Percentiles rank a stretch among this genome's conserved stretches.
Evolutionary conservation across 140 eudicot species (phyloP).

Genomic region (Stevia rebaudiana): DNA sequence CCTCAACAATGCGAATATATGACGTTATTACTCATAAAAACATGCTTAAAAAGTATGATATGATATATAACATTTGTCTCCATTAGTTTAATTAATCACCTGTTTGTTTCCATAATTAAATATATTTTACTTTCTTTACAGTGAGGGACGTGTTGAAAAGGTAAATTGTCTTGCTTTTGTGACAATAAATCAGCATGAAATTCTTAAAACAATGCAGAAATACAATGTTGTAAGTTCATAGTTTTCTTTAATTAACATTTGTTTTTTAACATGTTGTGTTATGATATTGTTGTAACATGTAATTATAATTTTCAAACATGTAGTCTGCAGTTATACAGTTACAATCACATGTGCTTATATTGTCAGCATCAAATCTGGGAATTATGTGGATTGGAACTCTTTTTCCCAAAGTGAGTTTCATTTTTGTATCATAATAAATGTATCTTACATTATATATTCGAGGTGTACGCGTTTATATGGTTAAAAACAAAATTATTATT

Average conservation of each 20-base stretch:
- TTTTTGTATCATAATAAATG: not conserved
- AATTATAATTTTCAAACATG: not conserved
- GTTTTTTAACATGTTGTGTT: not conserved
- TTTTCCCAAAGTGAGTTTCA: slow-evolving; percentile 55
- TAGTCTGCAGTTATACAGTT: slow-evolving; percentile 65
- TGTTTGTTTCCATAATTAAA: not conserved
- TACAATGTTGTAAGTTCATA: slow-evolving; percentile 68
- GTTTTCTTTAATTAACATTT: no score
- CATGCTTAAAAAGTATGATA: slow-evolving; percentile 58
- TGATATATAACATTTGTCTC: not conserved
- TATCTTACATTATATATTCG: no score
- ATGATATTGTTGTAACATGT: not conserved
- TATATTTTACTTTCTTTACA: slow-evolving; percentile 15
- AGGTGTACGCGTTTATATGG: not conserved
- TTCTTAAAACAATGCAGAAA: slow-evolving; percentile 61
- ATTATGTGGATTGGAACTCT: slow-evolving; percentile 62
- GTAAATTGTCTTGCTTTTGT: slow-evolving; percentile 62
- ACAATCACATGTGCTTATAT: slow-evolving; percentile 63
- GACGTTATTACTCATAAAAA: slow-evolving; percentile 63
- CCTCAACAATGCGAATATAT: slow-evolving; percentile 61
- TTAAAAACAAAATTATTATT: not conserved
- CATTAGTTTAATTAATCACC: not conserved
- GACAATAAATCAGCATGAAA: slow-evolving; percentile 69
- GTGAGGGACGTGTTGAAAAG: slow-evolving; percentile 53
- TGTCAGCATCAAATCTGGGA: slow-evolving; percentile 57